Percentiles rank a stretch among this genome's conserved stretches.
phyloP scores from a whole-genome alignment of 495 filamentous ascomycete species.

The Neohortaea acidophila region DNA sequence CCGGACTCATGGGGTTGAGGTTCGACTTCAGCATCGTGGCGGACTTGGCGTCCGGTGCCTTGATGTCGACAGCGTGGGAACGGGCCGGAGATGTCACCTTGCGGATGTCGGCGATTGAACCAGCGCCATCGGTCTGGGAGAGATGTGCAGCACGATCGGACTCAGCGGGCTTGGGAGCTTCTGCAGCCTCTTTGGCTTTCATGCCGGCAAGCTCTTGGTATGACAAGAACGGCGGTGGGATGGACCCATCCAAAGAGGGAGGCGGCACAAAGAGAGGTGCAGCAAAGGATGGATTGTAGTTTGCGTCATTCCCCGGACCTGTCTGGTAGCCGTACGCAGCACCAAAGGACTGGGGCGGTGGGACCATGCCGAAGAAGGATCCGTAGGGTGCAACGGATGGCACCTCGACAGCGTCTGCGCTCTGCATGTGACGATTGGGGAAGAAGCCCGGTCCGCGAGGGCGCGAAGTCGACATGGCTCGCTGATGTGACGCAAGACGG shows the following conservation, averaged over 20 bases:
- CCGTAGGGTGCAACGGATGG: slow-evolving; percentile 1
- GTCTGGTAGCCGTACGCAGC: slow-evolving; percentile 5
- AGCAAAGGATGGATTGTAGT: slow-evolving; percentile 4
- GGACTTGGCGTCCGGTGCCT: slow-evolving; percentile 5
- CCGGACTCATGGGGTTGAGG: slow-evolving; percentile 26
- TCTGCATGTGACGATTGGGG: slow-evolving; percentile 6
- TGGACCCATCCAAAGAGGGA: slow-evolving; percentile 13
- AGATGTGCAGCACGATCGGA: background rate
- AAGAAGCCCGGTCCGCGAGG: slow-evolving; percentile 13
- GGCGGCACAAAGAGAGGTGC: slow-evolving; percentile 15
- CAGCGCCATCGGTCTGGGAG: slow-evolving; percentile 13
- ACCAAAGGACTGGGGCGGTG: slow-evolving; percentile 11
- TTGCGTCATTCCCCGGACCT: slow-evolving; percentile 5
- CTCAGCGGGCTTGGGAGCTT: background rate
- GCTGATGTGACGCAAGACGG: background rate
- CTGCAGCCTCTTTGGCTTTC: background rate
- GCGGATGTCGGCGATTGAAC: slow-evolving; percentile 7
- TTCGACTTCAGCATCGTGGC: slow-evolving; percentile 6
- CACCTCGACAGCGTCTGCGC: background rate
- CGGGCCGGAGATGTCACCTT: slow-evolving; percentile 1
- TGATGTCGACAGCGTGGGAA: slow-evolving; percentile 13
- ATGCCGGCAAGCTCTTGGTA: background rate
- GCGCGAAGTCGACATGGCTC: slow-evolving; percentile 4
- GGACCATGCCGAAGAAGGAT: slow-evolving; percentile 15
- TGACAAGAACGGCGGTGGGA: background rate